Conservation (phyloP, 192 early-diverging fungal species). For the Irineochytrium annulatum region DNA sequence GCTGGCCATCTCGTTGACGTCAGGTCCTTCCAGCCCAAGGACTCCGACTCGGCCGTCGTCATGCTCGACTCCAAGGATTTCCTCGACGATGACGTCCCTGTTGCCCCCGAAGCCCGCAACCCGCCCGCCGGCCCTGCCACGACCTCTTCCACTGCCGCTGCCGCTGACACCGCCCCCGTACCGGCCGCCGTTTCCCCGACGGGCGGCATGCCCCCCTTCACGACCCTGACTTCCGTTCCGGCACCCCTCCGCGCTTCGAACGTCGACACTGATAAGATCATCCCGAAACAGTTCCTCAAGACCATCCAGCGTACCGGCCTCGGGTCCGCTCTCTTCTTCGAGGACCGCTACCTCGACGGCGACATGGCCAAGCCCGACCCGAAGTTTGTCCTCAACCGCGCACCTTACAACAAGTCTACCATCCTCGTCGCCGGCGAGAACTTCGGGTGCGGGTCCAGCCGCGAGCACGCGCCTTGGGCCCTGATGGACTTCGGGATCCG, state of each 20-base stretch:
- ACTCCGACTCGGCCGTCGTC: constrained; percentile 25
- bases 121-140: constrained; percentile 10
- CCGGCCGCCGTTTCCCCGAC: constrained; percentile 6
- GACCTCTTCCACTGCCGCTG: background rate
- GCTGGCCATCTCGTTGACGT: constrained; percentile 61
- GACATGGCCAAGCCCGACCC: constrained; percentile 30
- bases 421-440: constrained; percentile 62
- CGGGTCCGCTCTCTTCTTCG: constrained; percentile 56
- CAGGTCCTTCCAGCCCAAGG: constrained; percentile 30
- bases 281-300: constrained; percentile 74
- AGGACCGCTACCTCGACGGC: constrained; percentile 50
- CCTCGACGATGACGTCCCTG: constrained; percentile 27
- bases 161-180: background rate
- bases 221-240: constrained; percentile 50
- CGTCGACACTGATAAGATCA: constrained; percentile 71
- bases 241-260: constrained; percentile 60
- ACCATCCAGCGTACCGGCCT: constrained; percentile 70
- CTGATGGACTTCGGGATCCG: constrained; percentile 68
- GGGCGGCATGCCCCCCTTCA: constrained; percentile 57
- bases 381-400: constrained; percentile 61
- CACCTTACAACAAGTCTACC: constrained; percentile 41
- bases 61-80: constrained; percentile 36
- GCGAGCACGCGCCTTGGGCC: constrained; percentile 76
- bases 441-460: constrained; percentile 65
- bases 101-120: constrained; percentile 6